phyloP scores from a whole-genome alignment of 306 rosid genomes.

The Hylodesmum podocarpum region DNA sequence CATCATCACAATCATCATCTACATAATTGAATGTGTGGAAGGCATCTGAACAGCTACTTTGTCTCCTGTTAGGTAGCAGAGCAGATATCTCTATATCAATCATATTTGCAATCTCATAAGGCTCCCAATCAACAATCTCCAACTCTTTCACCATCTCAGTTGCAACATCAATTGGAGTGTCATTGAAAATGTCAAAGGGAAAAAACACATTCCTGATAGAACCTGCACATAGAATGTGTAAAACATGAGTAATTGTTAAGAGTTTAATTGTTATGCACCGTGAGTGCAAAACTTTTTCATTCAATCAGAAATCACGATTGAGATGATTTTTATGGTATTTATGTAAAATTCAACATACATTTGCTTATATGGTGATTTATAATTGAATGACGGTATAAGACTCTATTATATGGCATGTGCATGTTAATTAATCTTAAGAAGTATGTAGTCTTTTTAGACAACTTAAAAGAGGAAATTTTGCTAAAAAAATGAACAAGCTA shows the following conservation, averaged over 20 bases:
- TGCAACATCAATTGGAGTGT: conserved; percentile 79
- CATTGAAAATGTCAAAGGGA: conserved; percentile 74
- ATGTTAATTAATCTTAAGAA: conserved; percentile 12
- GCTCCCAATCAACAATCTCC: conserved; percentile 85
- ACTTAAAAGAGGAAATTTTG: neutral
- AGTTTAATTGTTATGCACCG: too few species aligned
- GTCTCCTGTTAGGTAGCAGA: conserved; percentile 58
- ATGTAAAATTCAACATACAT: too few species aligned
- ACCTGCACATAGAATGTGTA: conserved; percentile 44
- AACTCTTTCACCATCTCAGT: conserved; percentile 92
- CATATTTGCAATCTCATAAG: conserved; percentile 84
- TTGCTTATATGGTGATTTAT: too few species aligned
- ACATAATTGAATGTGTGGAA: conserved; percentile 46
- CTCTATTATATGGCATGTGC: too few species aligned
- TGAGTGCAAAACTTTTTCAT: neutral
- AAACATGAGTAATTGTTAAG: neutral
- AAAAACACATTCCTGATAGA: conserved; percentile 72
- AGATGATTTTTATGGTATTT: too few species aligned
- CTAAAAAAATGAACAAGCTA: neutral
- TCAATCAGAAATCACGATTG: too few species aligned
- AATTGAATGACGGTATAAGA: too few species aligned
- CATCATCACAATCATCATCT: conserved; percentile 41
- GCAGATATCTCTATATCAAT: conserved; percentile 81
- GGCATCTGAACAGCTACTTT: conserved; percentile 34
- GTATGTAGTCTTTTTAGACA: neutral